Evolutionary conservation across 129 eudicot genomes (phyloP).

Genomic region (Flaveria ramosissima): DNA sequence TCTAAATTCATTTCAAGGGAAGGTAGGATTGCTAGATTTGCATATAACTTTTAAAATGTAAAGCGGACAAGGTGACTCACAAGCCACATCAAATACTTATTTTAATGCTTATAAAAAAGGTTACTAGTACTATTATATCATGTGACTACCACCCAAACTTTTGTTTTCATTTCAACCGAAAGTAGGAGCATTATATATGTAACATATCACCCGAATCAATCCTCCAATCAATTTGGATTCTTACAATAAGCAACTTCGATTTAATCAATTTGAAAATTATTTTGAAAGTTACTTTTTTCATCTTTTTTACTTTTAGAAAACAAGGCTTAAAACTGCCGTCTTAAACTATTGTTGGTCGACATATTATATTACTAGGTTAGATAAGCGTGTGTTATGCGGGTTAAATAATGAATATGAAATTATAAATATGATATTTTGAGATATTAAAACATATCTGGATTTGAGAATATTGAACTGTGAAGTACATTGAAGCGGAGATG

Average conservation of each 20-base stretch:
- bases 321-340: too few species aligned
- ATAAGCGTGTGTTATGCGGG: too few species aligned
- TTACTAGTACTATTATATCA: not conserved
- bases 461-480: too few species aligned
- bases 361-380: too few species aligned
- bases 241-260: not conserved
- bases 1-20: not conserved
- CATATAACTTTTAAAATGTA: not conserved
- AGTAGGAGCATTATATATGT: not conserved
- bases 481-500: too few species aligned
- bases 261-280: not conserved
- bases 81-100: not conserved
- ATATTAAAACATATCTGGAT: too few species aligned
- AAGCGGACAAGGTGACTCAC: not conserved
- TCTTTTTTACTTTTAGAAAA: too few species aligned
- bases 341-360: too few species aligned
- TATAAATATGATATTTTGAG: too few species aligned
- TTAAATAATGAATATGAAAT: too few species aligned
- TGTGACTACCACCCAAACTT: not conserved
- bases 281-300: not conserved
- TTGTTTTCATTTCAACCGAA: not conserved
- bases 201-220: not conserved
- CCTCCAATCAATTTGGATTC: slow-evolving; percentile 8
- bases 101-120: slow-evolving; percentile 4
- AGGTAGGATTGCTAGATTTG: not conserved